These are phyloP conservation scores for Nissolia schottii DNA, from an alignment of 306 rosid species.

Conservation along the genomic window DNA sequence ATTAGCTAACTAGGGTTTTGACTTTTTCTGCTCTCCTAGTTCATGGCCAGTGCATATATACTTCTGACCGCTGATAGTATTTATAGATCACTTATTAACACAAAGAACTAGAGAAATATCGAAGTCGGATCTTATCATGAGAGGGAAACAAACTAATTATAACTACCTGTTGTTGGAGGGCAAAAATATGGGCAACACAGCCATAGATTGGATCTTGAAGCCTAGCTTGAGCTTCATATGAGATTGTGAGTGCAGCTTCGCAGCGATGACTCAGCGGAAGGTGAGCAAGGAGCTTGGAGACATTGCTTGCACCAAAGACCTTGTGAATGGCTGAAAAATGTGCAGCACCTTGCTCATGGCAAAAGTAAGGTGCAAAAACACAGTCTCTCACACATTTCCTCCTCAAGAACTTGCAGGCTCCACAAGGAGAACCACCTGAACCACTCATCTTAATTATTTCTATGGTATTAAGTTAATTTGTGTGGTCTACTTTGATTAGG, in stretches of 20 bases:
- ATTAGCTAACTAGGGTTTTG: constrained; percentile 31
- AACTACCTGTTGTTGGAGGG: constrained; percentile 99
- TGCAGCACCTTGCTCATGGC: constrained; percentile 78
- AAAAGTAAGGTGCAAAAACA: constrained; percentile 84
- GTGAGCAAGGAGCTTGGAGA: constrained; percentile 81
- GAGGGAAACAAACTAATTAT: constrained; percentile 15
- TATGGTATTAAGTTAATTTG: neutral
- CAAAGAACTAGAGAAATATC: too few relatives aligned
- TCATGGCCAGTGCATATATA: too few relatives aligned
- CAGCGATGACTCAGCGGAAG: constrained; percentile 66
- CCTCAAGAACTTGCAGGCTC: constrained; percentile 95
- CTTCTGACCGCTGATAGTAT: too few relatives aligned
- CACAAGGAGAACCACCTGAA: constrained; percentile 89
- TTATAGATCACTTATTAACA: too few relatives aligned
- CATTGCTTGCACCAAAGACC: constrained; percentile 98
- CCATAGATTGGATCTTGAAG: constrained; percentile 97
- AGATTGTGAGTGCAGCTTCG: constrained; percentile 83
- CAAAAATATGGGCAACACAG: constrained; percentile 89
- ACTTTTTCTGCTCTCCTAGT: too few relatives aligned
- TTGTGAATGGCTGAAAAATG: constrained; percentile 87
- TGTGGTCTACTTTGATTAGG: neutral
- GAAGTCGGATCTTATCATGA: neutral
- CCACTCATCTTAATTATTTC: constrained; percentile 53
- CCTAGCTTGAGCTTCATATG: constrained; percentile 98
- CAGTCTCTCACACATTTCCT: constrained; percentile 82